Conservation (phyloP, 495 filamentous ascomycete genomes). For the Xylaria sp. region DNA sequence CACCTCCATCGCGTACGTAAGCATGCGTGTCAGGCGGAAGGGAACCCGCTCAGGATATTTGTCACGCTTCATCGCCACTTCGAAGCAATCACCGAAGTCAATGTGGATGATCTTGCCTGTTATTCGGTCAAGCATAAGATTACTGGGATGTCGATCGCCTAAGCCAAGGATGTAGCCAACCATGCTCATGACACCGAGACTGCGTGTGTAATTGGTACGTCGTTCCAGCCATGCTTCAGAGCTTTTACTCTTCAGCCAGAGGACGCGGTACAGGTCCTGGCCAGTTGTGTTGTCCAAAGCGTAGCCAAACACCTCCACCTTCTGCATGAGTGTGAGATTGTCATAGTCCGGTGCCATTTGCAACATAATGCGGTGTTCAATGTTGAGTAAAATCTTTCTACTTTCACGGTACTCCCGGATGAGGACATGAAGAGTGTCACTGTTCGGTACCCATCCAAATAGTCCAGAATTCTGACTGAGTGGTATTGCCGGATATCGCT, state of each 20-base stretch:
- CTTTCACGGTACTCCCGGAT: constrained; percentile 98
- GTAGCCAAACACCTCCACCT: constrained; percentile 98
- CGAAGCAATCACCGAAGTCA: constrained; percentile 99
- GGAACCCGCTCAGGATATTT: constrained; percentile 98
- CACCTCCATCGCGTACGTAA: constrained; percentile 99
- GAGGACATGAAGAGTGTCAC: constrained; percentile 92
- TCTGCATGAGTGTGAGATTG: constrained; percentile 98
- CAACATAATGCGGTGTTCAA: constrained; percentile 98
- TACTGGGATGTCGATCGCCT: constrained; percentile 95
- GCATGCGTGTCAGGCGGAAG: constrained; percentile 96
- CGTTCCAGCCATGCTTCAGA: constrained; percentile 97
- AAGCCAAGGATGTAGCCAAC: constrained; percentile 98
- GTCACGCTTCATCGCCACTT: constrained; percentile 99
- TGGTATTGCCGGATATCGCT: constrained; percentile 92
- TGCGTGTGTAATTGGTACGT: constrained; percentile 96
- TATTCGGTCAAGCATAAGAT: constrained; percentile 93
- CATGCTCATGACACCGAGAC: constrained; percentile 99
- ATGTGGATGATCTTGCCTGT: constrained; percentile 98
- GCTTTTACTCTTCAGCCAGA: constrained; percentile 98
- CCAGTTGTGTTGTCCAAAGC: constrained; percentile 98
- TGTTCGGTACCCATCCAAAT: constrained; percentile 97
- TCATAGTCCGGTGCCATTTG: constrained; percentile 99
- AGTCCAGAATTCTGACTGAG: constrained; percentile 95
- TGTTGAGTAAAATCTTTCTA: constrained; percentile 95
- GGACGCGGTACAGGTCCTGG: constrained; percentile 95